Conservation (phyloP, 1,284 basidiomycete genomes). For the Sphaerobolus stellatus region DNA sequence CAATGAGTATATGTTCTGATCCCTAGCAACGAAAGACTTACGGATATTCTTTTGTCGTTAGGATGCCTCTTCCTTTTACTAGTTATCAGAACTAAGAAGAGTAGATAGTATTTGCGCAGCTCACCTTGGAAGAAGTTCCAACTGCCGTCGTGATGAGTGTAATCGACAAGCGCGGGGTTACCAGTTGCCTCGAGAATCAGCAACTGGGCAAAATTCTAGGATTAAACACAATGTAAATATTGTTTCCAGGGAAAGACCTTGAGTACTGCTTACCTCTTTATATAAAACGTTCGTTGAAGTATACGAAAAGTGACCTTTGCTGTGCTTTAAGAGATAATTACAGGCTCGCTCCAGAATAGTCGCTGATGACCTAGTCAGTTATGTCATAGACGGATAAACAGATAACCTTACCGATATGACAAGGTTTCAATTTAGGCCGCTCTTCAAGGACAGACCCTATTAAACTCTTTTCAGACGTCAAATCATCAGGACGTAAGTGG, state of each 20-base stretch:
- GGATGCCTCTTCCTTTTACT: background rate
- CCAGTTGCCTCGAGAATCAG: conserved; percentile 55
- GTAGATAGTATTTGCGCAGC: too few species aligned
- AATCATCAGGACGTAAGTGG: too few species aligned
- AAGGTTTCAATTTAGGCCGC: too few species aligned
- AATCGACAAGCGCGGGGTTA: conserved; percentile 43
- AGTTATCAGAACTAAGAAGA: background rate
- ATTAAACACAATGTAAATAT: conserved; percentile 1
- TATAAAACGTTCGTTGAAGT: conserved; percentile 44
- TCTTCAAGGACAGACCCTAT: too few species aligned
- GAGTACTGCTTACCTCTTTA: conserved; percentile 50
- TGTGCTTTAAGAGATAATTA: too few species aligned
- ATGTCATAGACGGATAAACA: too few species aligned
- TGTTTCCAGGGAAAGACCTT: conserved; percentile 1
- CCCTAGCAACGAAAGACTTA: background rate
- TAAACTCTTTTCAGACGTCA: too few species aligned
- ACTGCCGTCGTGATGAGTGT: conserved; percentile 44
- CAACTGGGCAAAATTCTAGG: conserved; percentile 5
- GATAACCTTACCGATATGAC: too few species aligned
- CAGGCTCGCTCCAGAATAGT: too few species aligned
- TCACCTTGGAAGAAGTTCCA: conserved; percentile 56
- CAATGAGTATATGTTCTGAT: background rate
- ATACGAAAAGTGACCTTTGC: too few species aligned
- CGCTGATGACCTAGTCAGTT: too few species aligned
- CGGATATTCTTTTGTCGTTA: background rate